Conservation (phyloP, 176 grass and related monocot species). For the Phragmites australis region DNA sequence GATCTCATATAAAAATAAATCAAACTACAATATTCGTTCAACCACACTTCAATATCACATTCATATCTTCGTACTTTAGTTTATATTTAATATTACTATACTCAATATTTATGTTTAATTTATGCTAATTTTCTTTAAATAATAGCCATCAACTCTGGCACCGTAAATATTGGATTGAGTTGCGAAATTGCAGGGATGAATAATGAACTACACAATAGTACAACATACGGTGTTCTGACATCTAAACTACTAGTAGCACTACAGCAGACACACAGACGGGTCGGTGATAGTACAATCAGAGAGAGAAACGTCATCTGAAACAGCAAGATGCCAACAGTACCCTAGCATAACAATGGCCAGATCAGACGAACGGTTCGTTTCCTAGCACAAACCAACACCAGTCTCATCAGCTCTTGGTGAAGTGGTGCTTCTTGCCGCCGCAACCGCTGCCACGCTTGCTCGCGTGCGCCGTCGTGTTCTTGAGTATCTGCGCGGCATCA, state of each 20-base stretch:
- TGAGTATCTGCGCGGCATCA: conserved; percentile 56
- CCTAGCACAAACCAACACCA: conserved; percentile 10
- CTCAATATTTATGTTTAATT: too few relatives aligned
- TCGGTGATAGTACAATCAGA: too few relatives aligned
- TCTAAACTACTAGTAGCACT: background rate
- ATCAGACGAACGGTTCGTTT: conserved; percentile 29
- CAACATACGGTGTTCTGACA: conserved; percentile 24
- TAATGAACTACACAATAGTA: background rate
- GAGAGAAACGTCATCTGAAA: conserved; percentile 24
- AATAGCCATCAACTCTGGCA: background rate
- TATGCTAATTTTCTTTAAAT: too few relatives aligned
- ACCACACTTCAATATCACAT: too few relatives aligned
- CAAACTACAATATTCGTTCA: too few relatives aligned
- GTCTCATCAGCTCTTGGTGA: conserved; percentile 40
- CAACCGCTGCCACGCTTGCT: conserved; percentile 36
- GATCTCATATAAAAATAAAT: too few relatives aligned
- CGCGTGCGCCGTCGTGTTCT: conserved; percentile 83
- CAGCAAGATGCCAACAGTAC: conserved; percentile 27
- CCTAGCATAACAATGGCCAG: conserved; percentile 52
- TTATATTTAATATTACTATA: too few relatives aligned
- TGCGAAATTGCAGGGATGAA: background rate
- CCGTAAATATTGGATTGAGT: background rate
- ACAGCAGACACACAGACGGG: too few relatives aligned
- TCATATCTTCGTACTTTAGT: too few relatives aligned
- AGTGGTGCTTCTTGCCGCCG: conserved; percentile 57